Percentiles rank a stretch among this genome's conserved stretches.
Evolutionary conservation across 768 basidiomycete genomes (phyloP).

Genomic region (Suillus lakei): DNA sequence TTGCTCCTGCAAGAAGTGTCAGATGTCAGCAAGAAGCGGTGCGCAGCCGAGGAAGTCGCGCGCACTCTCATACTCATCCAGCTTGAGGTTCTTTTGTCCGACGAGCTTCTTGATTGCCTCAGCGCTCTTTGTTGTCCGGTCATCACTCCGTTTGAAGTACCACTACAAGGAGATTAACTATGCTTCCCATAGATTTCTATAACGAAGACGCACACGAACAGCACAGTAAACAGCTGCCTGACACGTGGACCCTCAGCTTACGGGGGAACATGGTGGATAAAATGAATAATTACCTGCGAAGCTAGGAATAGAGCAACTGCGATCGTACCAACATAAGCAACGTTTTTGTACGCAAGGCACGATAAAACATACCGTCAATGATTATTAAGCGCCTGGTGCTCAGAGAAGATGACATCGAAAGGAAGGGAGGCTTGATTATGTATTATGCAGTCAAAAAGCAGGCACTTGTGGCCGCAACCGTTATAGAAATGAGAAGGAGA

Average conservation of each 20-base stretch:
- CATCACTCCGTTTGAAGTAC: constrained; percentile 3
- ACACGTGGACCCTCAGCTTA: neutral
- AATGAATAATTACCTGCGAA: constrained; percentile 1
- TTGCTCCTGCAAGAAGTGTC: constrained; percentile 57
- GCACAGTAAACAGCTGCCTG: constrained; percentile 7
- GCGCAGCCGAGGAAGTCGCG: constrained; percentile 2
- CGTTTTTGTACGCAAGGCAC: neutral
- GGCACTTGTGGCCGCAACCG: neutral
- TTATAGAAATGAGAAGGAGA: neutral
- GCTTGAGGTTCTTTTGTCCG: constrained; percentile 72
- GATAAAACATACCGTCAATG: neutral
- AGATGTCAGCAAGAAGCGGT: neutral
- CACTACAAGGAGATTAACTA: neutral
- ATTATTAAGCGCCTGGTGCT: constrained; percentile 6
- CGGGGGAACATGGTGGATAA: neutral
- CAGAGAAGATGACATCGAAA: constrained; percentile 1
- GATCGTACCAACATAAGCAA: neutral
- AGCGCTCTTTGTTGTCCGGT: neutral
- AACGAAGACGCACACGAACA: neutral
- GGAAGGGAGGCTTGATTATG: neutral
- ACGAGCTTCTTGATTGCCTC: constrained; percentile 7
- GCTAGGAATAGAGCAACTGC: constrained; percentile 7
- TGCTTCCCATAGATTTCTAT: neutral
- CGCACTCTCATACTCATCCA: constrained; percentile 92
- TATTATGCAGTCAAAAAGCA: neutral